Evolutionary conservation across 2,329 filamentous ascomycete species (phyloP), one percentile per base, ranked within the genome.

Genomic region (Ophiocordyceps polyrhachis-furcata): DNA sequence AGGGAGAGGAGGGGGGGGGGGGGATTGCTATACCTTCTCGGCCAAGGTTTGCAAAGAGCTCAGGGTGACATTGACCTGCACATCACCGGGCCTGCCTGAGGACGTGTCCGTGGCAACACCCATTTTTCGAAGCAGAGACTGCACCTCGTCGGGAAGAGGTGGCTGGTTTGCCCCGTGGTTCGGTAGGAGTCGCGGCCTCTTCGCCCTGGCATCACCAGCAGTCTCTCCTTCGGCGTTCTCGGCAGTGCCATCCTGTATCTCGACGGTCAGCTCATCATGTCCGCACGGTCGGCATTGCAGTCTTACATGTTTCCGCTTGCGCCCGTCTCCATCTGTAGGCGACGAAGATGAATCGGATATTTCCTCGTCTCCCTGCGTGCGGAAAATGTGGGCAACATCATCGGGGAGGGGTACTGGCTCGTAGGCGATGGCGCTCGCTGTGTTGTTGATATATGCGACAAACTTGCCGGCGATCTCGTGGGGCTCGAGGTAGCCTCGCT

Each of bases 281-380:
- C 43, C 13, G 15, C 13, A 29, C 19, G 11, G 2, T 15, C 23
- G 28, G 19, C n/a, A 35, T 7, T 6, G 14, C 25, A 1, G 7
- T 54, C 67, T 63, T 58, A 72, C 70, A 46, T 64, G 56, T 49
- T 67, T 67, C 31, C 70, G 68, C 51, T 76, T 76, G 15, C 64
- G 62, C 17, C 54, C 58, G 25, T 49, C 55, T 17, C 52, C 58
- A 23, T 49, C 55, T 17, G 52, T 54, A 37, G 44, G 50, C 6
- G 44, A 29, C 5, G 46, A 46, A 5, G 43, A 47, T 25, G 48
- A 44, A 21, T 12, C 20, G 44, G 38, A 9, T 51, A 49, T 23
- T 52, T 49, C 42, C 65, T 64, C 2, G 59, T 57, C 12, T 49
- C 52, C 23, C 46, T 66, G 65, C 0, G 66, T 58, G 35, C 58